Conservation (phyloP, 2,329 filamentous ascomycete species). For the Beauveria scarabaeidicola region DNA sequence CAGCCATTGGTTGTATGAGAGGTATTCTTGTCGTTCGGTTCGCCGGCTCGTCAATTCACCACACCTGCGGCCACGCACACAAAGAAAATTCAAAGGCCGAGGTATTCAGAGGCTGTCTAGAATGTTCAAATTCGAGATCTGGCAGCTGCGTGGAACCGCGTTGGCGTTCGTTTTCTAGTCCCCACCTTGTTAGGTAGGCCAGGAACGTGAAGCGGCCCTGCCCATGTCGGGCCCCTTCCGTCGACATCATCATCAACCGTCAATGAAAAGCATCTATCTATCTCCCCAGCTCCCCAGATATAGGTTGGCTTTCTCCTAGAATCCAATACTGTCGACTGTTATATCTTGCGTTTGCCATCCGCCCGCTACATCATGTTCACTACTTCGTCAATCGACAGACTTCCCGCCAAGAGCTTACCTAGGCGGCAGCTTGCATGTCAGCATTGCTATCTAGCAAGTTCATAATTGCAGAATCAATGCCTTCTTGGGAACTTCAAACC, state of each 20-base stretch:
- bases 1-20: not conserved
- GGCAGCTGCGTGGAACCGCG: constrained; percentile 3
- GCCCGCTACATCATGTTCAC: not conserved
- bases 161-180: not conserved
- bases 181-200: not conserved
- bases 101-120: not conserved
- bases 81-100: not conserved
- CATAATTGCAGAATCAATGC: not conserved
- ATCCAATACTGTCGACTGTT: not conserved
- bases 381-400: too few relatives aligned
- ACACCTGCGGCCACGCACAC: not conserved
- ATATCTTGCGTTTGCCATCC: not conserved
- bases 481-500: not conserved
- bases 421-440: not conserved
- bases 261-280: not conserved
- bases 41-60: not conserved
- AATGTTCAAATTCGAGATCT: not conserved
- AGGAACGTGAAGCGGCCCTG: not conserved
- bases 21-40: not conserved
- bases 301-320: not conserved
- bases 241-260: not conserved
- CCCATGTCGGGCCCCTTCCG: not conserved
- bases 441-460: not conserved
- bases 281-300: too few relatives aligned
- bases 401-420: not conserved